A percentile compares a stretch with the other conserved stretches of the same genome.
Evolutionary conservation across 2,329 filamentous ascomycete species (phyloP).

Genomic region (Fusarium scirpi): DNA sequence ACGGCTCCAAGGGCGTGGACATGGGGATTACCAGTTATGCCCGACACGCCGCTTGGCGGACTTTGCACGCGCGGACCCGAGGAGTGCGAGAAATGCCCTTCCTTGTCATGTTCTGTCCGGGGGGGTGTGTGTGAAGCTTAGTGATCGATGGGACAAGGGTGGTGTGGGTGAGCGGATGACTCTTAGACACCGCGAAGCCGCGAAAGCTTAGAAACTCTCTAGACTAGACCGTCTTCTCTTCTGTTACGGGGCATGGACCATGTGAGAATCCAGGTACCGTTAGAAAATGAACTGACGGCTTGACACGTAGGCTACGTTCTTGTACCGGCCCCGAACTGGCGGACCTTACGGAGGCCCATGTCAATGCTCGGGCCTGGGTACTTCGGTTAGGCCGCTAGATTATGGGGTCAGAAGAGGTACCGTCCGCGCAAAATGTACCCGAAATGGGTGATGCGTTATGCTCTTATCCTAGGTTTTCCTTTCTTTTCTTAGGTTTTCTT

Average conservation of each 20-base stretch:
- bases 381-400: conserved; percentile 27
- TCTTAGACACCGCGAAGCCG: conserved; percentile 40
- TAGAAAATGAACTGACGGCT: not conserved
- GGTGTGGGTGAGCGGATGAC: conserved; percentile 33
- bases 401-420: conserved; percentile 24
- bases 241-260: not conserved
- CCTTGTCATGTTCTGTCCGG: conserved; percentile 1
- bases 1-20: conserved; percentile 27
- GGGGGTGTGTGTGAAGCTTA: conserved; percentile 36
- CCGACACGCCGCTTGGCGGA: conserved; percentile 48
- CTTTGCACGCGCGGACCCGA: conserved; percentile 52
- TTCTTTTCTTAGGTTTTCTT: conserved; percentile 5
- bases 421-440: conserved; percentile 25
- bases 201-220: conserved; percentile 32
- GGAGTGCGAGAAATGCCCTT: conserved; percentile 42
- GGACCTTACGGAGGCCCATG: conserved; percentile 25
- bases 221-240: conserved; percentile 1
- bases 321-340: conserved; percentile 22
- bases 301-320: conserved; percentile 2
- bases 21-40: conserved; percentile 47
- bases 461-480: conserved; percentile 5
- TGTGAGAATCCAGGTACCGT: not conserved
- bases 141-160: conserved; percentile 29
- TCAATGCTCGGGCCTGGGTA: conserved; percentile 35
- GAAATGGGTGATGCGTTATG: conserved; percentile 19